phyloP scores from a whole-genome alignment of 345 rosid species.

The Arabidopsis thaliana region TAIR10.1 NC_003076.8:3239501-3240000 shows the following conservation, averaged over 20 bases:
- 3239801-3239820: conserved; percentile 47
- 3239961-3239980: conserved; percentile 25
- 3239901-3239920: conserved; percentile 43
- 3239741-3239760: conserved; percentile 50
- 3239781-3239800: conserved; percentile 46
- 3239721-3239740: conserved; percentile 48
- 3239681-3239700: conserved; percentile 42
- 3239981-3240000: conserved; percentile 46
- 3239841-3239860: conserved; percentile 38
- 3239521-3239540: too few species aligned
- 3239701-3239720: conserved; percentile 48
- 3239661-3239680: neutral
- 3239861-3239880: conserved; percentile 43
- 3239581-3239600: neutral
- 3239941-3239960: conserved; percentile 42
- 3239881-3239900: conserved; percentile 36
- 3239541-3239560: neutral
- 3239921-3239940: conserved; percentile 46
- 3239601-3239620: neutral
- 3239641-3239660: conserved; percentile 2
- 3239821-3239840: conserved; percentile 44
- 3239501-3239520: too few species aligned
- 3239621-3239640: neutral
- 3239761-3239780: conserved; percentile 45
- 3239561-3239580: neutral